Evolutionary conservation across 2,329 filamentous ascomycete species (phyloP), one percentile per base, ranked within the genome.

Genomic region (Laburnicola sp.): DNA sequence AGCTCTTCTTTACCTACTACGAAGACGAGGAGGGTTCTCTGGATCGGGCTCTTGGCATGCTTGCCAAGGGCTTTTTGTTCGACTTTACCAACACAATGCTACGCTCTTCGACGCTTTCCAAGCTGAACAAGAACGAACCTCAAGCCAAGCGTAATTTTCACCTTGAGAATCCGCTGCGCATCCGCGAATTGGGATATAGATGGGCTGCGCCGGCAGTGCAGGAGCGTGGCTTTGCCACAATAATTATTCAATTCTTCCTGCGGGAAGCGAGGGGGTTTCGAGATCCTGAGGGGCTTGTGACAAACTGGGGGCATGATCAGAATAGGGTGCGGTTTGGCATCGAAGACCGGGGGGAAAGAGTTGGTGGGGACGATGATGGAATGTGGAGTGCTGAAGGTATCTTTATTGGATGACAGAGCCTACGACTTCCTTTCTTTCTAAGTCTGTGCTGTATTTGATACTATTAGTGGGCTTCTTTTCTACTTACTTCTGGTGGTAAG

Each of bases 321-420:
- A 38, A 47, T 35, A 38, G 37, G 5, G 48, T 54, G 23, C 43
- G 45, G 25, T 50, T 53, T 23, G 42, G 46, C n/a, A 30, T 50
- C 23, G 31, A 16, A 21, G 27, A n/a, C 26, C 6, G 34, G 23
- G 11, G 10, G n/a, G 9, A 36, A n/a, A n/a, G n/a, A n/a, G n/a
- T n/a, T n/a, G n/a, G n/a, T n/a, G n/a, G n/a, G n/a, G n/a, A n/a
- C n/a, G n/a, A n/a, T n/a, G n/a, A n/a, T n/a, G n/a, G n/a, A n/a
- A n/a, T n/a, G n/a, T n/a, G n/a, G n/a, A n/a, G n/a, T n/a, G n/a
- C n/a, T n/a, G n/a, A n/a, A n/a, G n/a, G n/a, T n/a, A n/a, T n/a
- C n/a, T n/a, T n/a, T n/a, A n/a, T n/a, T n/a, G n/a, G n/a, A n/a
- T n/a, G n/a, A n/a, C n/a, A n/a, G n/a, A n/a, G n/a, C n/a, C n/a